Base-by-base conservation (phyloP, 1,284 basidiomycete species). In the Austroboletus niveus region DNA sequence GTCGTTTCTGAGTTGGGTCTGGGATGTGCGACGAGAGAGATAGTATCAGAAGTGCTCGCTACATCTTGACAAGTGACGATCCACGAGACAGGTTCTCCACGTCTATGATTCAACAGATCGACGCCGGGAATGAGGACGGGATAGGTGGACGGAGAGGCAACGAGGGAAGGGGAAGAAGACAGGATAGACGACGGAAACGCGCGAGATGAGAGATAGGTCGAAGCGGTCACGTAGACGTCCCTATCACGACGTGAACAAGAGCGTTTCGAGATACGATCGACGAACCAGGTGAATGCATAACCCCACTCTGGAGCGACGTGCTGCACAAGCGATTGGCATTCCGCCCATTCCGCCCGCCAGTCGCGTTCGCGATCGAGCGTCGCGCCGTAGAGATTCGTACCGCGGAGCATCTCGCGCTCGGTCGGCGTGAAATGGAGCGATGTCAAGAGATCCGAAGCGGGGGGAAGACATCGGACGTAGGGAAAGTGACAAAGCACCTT, bases 101-200 rank as follows among this genome's bases (percentile, higher is more conserved):
- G 84, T 40, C 75, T 81, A 67, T 95, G 94, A 62, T 97, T 96
- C 45, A 95, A 73, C 7, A 85, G 75, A 68, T 96, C 94, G 22
- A 94, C 74, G 0, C 90, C 91, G 0, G 94, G 94, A 32, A 96
- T 75, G 31, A 96, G 81, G 8, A 96, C 77, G 0, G 91, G 91
- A 52, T 89, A 78, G 0, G 87, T 83, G 8, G 77, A 69, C 0
- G 75, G 65, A 5, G 75, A 73, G 8, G 75, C 64, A 22, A 73
- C 55, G n/a, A 87, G 74, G 0, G 81, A 74, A 4, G 87, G 82
- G 0, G 62, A 72, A 5, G 71, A 59, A 5, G 81, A 82, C 27
- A 96, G 76, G 11, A 96, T 70, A 2, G 84, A 82, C 0, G 92
- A 94, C 0, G 92, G 91, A 64, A 96, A 96, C 0, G 92, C 89